Conservation (phyloP, 2,329 filamentous ascomycete genomes). For the Trichophyton simii region DNA sequence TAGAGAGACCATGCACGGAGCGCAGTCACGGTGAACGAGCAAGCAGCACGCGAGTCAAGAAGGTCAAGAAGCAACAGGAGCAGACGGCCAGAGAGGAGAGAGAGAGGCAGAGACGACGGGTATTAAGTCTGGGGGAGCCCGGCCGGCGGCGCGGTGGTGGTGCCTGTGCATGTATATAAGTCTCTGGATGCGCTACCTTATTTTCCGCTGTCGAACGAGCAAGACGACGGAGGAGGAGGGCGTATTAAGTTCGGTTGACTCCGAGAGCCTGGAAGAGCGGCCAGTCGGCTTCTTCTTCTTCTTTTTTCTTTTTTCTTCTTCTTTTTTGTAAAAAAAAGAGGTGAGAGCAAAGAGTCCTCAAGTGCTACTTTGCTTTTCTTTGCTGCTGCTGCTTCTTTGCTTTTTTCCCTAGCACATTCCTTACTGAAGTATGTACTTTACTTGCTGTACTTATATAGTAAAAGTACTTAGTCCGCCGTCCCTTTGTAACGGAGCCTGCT, state of each 20-base stretch:
- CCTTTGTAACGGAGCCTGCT: no score
- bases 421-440: no score
- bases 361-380: no score
- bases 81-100: neutral
- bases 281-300: slow-evolving; percentile 14
- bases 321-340: no score
- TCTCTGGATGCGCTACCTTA: neutral
- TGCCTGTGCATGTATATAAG: neutral
- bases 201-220: neutral
- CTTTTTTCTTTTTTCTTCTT: slow-evolving; percentile 8
- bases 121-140: neutral
- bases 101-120: neutral
- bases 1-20: no score
- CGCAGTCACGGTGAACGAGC: neutral
- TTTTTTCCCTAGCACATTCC: no score
- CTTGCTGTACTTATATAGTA: no score
- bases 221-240: neutral
- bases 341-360: no score
- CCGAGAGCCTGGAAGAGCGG: slow-evolving; percentile 3
- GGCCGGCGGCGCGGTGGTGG: neutral
- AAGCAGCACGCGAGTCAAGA: neutral
- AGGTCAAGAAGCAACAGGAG: neutral
- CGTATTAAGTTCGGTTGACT: slow-evolving; percentile 2
- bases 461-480: no score
- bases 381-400: no score